A percentile compares a stretch with the other conserved stretches of the same genome.
Conservation (phyloP, 257 asterid species). For the Sherardia arvensis region DNA sequence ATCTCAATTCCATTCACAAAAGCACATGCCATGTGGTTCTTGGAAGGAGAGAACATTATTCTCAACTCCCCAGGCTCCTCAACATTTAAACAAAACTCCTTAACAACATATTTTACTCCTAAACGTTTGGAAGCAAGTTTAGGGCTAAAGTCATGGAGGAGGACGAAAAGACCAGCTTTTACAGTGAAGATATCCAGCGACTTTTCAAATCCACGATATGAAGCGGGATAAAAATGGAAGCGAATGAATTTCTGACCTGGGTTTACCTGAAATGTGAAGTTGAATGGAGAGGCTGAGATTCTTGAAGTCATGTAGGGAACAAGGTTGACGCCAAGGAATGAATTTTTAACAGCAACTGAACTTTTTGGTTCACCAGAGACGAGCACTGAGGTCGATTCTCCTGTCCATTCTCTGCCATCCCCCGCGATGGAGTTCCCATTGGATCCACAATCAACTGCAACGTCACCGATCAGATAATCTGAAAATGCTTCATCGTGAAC, state of each 20-base stretch:
- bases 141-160: slow-evolving; percentile 9
- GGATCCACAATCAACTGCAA: slow-evolving; percentile 11
- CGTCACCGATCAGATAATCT: not conserved
- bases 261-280: slow-evolving; percentile 4
- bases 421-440: slow-evolving; percentile 5
- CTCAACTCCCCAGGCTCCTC: slow-evolving; percentile 17
- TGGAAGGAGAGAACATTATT: slow-evolving; percentile 24
- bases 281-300: slow-evolving; percentile 6
- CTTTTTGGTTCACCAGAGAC: slow-evolving; percentile 4
- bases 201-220: slow-evolving; percentile 13
- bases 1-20: slow-evolving; percentile 45
- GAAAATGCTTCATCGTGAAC: not conserved
- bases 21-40: slow-evolving; percentile 35
- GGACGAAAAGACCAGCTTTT: slow-evolving; percentile 11
- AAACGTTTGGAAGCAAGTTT: slow-evolving; percentile 16
- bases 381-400: slow-evolving; percentile 6
- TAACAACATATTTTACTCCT: slow-evolving; percentile 17
- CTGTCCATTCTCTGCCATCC: slow-evolving; percentile 15
- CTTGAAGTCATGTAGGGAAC: slow-evolving; percentile 10
- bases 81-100: slow-evolving; percentile 36
- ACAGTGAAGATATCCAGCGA: slow-evolving; percentile 9
- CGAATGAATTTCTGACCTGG: slow-evolving; percentile 20
- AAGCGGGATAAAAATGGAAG: slow-evolving; percentile 17
- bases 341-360: not conserved
- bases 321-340: not conserved